Evolutionary conservation across 495 filamentous ascomycete species (phyloP).

Genomic region (Amniculicola lignicola): DNA sequence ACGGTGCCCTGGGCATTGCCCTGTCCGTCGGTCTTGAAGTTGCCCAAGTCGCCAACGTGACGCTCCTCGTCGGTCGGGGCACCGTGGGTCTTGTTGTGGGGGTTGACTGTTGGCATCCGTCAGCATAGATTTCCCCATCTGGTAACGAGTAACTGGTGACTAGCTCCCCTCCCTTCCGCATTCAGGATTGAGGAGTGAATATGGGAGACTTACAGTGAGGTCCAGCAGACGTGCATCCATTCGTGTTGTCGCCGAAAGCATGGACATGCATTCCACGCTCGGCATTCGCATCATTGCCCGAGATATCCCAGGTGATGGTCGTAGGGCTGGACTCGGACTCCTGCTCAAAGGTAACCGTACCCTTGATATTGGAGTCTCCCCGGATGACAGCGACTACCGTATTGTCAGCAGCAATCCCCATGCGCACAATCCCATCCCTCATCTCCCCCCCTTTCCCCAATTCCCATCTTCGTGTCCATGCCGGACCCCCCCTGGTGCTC

Average conservation of each 20-base stretch:
- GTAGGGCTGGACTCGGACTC: constrained; percentile 72
- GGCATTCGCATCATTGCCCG: constrained; percentile 88
- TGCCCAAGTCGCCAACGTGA: constrained; percentile 96
- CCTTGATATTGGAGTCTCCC: constrained; percentile 89
- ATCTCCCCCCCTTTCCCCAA: too few relatives aligned
- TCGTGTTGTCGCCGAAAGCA: constrained; percentile 99
- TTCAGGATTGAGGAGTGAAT: too few relatives aligned
- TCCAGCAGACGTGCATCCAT: constrained; percentile 96
- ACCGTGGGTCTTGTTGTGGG: constrained; percentile 85
- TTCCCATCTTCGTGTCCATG: too few relatives aligned
- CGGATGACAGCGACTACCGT: constrained; percentile 86
- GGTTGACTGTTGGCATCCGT: constrained; percentile 72
- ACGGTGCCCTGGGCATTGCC: constrained; percentile 78
- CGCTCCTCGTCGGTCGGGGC: constrained; percentile 75
- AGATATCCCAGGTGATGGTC: constrained; percentile 87
- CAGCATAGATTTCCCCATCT: not conserved
- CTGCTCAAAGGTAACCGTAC: constrained; percentile 95
- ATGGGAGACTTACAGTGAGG: constrained; percentile 91
- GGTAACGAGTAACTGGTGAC: not conserved
- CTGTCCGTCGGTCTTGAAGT: constrained; percentile 90
- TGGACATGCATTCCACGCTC: constrained; percentile 97
- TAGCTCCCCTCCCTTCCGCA: too few relatives aligned
- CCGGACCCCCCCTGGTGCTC: too few relatives aligned
- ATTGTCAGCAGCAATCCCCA: too few relatives aligned
- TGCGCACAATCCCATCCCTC: too few relatives aligned